phyloP scores from a whole-genome alignment of 2,329 filamentous ascomycete genomes.

The Biscogniauxia marginata region DNA sequence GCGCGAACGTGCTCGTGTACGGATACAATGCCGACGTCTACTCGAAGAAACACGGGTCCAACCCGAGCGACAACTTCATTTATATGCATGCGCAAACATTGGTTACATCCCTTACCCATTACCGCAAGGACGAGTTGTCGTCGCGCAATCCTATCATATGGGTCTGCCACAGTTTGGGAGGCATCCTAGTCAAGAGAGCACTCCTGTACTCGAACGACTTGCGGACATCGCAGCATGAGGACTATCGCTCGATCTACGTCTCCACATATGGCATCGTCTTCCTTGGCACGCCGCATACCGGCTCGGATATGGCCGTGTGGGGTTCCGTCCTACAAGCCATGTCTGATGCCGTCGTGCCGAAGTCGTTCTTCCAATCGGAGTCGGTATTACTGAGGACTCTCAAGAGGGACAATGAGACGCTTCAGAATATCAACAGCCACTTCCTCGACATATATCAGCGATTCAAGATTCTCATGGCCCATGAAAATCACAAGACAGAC shows the following conservation, averaged over 20 bases:
- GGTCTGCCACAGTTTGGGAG: slow-evolving; percentile 72
- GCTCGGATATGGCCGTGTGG: slow-evolving; percentile 68
- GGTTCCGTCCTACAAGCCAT: slow-evolving; percentile 66
- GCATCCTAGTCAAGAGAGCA: slow-evolving; percentile 69
- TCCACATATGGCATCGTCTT: slow-evolving; percentile 77
- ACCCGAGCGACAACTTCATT: slow-evolving; percentile 64
- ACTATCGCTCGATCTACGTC: slow-evolving; percentile 66
- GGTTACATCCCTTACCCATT: slow-evolving; percentile 60
- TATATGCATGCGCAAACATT: slow-evolving; percentile 71
- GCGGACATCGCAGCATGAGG: slow-evolving; percentile 57
- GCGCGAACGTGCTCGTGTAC: slow-evolving; percentile 67
- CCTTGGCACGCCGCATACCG: slow-evolving; percentile 73
- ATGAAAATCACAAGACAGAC: slow-evolving; percentile 71
- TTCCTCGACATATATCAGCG: slow-evolving; percentile 70
- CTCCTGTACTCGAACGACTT: slow-evolving; percentile 66
- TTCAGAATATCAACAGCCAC: slow-evolving; percentile 71
- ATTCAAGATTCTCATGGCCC: slow-evolving; percentile 74
- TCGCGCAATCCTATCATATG: slow-evolving; percentile 69
- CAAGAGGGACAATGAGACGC: slow-evolving; percentile 70
- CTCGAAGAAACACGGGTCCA: slow-evolving; percentile 46
- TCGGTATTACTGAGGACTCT: slow-evolving; percentile 67
- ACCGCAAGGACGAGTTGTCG: slow-evolving; percentile 58
- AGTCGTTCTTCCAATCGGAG: slow-evolving; percentile 65
- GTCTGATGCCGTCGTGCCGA: slow-evolving; percentile 63
- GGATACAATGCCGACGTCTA: slow-evolving; percentile 71